phyloP scores from a whole-genome alignment of 2,329 filamentous ascomycete genomes.

The Penicillium sp. region DNA sequence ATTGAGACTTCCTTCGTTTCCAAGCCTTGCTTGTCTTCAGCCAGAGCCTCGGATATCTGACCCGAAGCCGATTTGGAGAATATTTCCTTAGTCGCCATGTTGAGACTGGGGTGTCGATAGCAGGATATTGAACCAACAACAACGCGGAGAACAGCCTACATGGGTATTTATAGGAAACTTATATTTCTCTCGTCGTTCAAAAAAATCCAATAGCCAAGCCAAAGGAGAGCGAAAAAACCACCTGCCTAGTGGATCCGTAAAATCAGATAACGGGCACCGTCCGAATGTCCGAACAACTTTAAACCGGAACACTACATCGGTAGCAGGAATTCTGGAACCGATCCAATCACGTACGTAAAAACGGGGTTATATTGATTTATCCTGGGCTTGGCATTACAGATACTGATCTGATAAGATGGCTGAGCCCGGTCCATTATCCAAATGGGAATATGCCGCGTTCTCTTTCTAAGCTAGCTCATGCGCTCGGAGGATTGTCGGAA shows the following conservation, averaged over 20 bases:
- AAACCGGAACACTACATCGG: background rate
- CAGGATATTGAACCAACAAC: background rate
- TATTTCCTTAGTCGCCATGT: constrained; percentile 1
- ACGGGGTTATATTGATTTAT: no score
- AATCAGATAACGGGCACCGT: background rate
- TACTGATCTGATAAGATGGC: background rate
- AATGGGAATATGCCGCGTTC: background rate
- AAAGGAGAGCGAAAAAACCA: background rate
- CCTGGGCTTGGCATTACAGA: background rate
- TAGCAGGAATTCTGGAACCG: no score
- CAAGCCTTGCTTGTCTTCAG: background rate
- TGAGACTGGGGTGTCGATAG: background rate
- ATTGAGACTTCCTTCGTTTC: background rate
- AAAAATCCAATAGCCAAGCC: background rate
- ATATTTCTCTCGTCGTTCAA: background rate
- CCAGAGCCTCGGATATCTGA: background rate
- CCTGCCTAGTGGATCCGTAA: background rate
- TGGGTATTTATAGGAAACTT: background rate
- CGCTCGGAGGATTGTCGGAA: background rate
- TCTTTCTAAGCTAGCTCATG: background rate
- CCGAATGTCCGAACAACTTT: background rate
- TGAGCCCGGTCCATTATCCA: background rate
- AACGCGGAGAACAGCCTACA: background rate
- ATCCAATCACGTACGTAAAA: background rate
- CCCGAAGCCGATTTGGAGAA: constrained; percentile 9